These are phyloP conservation scores for Celoporthe dispersa DNA, from an alignment of 2,329 filamentous ascomycete species.

Conservation along the genomic window DNA sequence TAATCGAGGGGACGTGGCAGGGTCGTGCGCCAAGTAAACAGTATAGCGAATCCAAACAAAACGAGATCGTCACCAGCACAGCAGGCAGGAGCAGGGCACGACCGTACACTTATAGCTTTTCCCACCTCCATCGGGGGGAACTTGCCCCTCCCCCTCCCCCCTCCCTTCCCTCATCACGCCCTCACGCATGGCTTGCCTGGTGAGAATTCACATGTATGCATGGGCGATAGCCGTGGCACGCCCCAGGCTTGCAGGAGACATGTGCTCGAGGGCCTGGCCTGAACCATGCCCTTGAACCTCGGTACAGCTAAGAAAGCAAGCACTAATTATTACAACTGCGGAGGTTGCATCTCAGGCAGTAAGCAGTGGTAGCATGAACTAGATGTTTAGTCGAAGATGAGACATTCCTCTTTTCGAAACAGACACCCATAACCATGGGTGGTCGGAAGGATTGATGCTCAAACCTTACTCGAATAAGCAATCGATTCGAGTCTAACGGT, in stretches of 20 bases:
- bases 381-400: background rate
- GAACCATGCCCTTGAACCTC: background rate
- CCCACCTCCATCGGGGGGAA: background rate
- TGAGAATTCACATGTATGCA: background rate
- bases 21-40: background rate
- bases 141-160: background rate
- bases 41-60: background rate
- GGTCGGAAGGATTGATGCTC: background rate
- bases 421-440: background rate
- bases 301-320: background rate
- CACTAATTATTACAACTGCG: background rate
- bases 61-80: background rate
- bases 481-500: background rate
- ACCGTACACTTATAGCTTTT: constrained; percentile 2
- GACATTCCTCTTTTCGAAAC: background rate
- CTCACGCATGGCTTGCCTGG: background rate
- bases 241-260: background rate
- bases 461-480: background rate
- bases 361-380: background rate
- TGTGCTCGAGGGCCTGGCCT: background rate
- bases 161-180: background rate
- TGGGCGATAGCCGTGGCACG: background rate
- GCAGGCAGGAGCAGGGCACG: background rate
- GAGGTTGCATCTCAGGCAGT: background rate
- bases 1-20: too few relatives aligned